Evolutionary conservation across 805 yeast species (phyloP).

Genomic region (Starmerella vaccinii): DNA sequence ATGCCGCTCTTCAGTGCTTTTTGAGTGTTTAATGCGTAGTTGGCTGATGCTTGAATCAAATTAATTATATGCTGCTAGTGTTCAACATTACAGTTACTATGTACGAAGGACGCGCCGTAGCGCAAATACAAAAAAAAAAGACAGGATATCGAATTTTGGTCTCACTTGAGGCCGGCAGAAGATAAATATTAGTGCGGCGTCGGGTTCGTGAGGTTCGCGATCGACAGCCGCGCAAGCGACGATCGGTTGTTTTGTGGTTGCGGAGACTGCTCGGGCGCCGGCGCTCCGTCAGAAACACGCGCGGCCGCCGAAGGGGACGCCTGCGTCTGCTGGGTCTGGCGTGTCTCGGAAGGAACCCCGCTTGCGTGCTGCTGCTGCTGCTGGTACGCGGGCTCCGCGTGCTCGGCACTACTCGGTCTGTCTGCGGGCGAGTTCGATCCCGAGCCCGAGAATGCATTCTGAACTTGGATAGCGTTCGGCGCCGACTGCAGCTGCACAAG

Average conservation of each 20-base stretch:
- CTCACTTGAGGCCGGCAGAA: neutral
- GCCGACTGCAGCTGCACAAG: neutral
- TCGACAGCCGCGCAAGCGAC: slow-evolving; percentile 14
- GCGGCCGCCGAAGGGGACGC: too few relatives aligned
- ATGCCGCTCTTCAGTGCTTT: too few relatives aligned
- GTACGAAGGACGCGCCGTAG: neutral
- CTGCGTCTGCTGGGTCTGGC: neutral
- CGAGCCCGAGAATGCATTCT: neutral
- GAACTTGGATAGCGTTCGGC: neutral
- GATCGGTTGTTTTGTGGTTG: neutral
- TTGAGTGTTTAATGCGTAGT: too few relatives aligned
- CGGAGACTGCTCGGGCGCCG: neutral
- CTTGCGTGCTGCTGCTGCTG: neutral
- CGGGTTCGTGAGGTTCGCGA: slow-evolving; percentile 17
- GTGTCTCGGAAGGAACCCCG: too few relatives aligned
- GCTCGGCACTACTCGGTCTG: neutral
- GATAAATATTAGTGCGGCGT: neutral
- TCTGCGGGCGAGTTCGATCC: too few relatives aligned
- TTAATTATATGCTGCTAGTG: neutral
- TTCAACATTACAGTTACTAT: neutral
- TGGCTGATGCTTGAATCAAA: too few relatives aligned
- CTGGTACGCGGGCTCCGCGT: neutral
- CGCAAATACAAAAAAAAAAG: neutral
- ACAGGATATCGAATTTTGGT: neutral
- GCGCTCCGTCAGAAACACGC: neutral